These are phyloP conservation scores for Inosperma sp. DNA, from an alignment of 768 basidiomycete species.

Conservation along the genomic window DNA sequence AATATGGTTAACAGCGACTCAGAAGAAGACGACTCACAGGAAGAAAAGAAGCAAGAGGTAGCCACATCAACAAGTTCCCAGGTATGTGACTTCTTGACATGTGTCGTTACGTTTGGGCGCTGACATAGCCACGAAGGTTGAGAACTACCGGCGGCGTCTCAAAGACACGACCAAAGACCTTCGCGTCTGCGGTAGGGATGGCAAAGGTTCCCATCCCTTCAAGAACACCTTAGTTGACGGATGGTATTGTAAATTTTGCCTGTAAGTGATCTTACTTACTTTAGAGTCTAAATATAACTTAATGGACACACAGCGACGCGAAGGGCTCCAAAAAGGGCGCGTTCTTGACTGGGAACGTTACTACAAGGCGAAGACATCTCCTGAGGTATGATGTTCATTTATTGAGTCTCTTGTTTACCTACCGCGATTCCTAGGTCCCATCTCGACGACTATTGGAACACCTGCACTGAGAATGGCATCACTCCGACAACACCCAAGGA, in stretches of 20 bases:
- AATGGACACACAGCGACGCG: neutral
- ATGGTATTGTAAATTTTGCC: neutral
- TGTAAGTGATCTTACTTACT: neutral
- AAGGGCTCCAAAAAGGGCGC: neutral
- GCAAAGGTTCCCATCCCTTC: neutral
- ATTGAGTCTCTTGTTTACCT: too few relatives aligned
- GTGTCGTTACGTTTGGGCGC: neutral
- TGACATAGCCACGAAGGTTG: neutral
- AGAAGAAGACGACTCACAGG: neutral
- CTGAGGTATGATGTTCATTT: too few relatives aligned
- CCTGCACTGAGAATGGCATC: too few relatives aligned
- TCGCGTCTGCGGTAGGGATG: neutral
- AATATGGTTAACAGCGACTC: neutral
- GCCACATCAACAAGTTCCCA: neutral
- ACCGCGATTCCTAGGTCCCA: too few relatives aligned
- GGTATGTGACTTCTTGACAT: neutral
- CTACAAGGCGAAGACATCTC: neutral
- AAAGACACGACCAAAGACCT: neutral
- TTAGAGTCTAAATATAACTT: neutral
- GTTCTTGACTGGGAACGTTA: neutral
- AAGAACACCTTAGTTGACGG: neutral
- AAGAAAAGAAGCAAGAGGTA: neutral
- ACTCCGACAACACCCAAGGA: too few relatives aligned
- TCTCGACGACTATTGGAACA: too few relatives aligned
- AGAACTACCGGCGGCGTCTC: too few relatives aligned